These are phyloP conservation scores for Leccinum fallax DNA, from an alignment of 1,284 basidiomycete species.

Conservation along the genomic window DNA sequence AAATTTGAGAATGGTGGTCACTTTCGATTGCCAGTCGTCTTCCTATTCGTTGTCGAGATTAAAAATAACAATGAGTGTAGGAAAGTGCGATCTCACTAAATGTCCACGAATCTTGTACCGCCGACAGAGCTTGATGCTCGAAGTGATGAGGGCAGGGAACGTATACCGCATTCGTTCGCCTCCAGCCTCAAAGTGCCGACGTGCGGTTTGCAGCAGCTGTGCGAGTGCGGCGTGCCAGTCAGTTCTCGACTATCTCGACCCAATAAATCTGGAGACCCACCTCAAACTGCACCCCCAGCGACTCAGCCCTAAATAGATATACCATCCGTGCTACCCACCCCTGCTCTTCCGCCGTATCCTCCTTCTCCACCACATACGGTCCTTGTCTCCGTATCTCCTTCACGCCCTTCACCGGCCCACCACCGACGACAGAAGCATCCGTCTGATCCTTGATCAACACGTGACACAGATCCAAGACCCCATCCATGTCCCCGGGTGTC, in stretches of 20 bases:
- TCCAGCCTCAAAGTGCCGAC: constrained; percentile 87
- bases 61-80: not conserved
- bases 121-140: constrained; percentile 86
- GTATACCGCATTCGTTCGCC: constrained; percentile 74
- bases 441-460: constrained; percentile 59
- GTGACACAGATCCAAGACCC: constrained; percentile 89
- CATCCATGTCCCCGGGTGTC: constrained; percentile 83
- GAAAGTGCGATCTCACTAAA: too few species aligned
- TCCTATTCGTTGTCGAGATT: constrained; percentile 50
- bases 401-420: constrained; percentile 25
- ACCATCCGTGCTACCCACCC: constrained; percentile 81
- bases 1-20: constrained; percentile 56
- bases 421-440: constrained; percentile 51
- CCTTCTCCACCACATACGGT: too few species aligned
- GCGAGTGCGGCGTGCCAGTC: not conserved
- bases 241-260: not conserved
- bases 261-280: constrained; percentile 44
- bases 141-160: constrained; percentile 72
- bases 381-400: constrained; percentile 27
- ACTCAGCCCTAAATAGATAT: constrained; percentile 87
- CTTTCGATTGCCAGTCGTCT: constrained; percentile 52
- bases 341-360: too few species aligned
- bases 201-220: constrained; percentile 81
- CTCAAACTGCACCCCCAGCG: constrained; percentile 85
- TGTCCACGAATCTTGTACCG: constrained; percentile 71